phyloP scores from a whole-genome alignment of 1,284 basidiomycete species.

The Irpex lacteus region DNA sequence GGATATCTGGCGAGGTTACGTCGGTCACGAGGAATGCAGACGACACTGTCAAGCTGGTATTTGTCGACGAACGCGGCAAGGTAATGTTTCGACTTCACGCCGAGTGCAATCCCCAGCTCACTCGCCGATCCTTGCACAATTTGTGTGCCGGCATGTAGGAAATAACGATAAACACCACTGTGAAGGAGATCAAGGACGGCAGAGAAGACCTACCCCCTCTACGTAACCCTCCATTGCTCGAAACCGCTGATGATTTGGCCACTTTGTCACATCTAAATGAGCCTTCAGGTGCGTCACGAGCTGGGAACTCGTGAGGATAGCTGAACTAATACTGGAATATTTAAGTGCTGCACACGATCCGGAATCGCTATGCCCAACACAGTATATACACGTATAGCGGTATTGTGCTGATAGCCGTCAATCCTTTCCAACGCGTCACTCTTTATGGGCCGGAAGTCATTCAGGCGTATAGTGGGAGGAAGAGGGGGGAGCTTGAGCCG shows the following conservation, averaged over 20 bases:
- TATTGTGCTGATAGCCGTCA: conserved; percentile 97
- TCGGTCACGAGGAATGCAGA: conserved; percentile 57
- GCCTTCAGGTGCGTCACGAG: conserved; percentile 73
- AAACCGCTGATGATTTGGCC: conserved; percentile 97
- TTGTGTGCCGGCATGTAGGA: conserved; percentile 47
- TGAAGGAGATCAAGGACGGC: conserved; percentile 72
- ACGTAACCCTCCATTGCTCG: conserved; percentile 93
- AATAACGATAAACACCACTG: conserved; percentile 73
- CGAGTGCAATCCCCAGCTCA: conserved; percentile 4
- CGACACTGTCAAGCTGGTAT: conserved; percentile 75
- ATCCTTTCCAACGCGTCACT: conserved; percentile 94
- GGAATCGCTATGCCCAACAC: conserved; percentile 95
- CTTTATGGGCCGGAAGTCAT: conserved; percentile 96
- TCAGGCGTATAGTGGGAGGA: conserved; percentile 92
- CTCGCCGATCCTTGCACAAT: conserved; percentile 1
- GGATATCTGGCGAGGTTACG: conserved; percentile 86
- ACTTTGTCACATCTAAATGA: conserved; percentile 98
- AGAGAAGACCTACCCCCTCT: conserved; percentile 84
- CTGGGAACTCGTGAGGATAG: neutral
- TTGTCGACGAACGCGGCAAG: conserved; percentile 86
- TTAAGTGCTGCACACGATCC: conserved; percentile 92
- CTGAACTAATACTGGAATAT: neutral
- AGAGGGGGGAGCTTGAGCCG: conserved; percentile 94
- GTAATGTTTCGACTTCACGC: conserved; percentile 34
- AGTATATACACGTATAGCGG: conserved; percentile 99